Evolutionary conservation across 352 stramenopile species (phyloP), one percentile per base, ranked within the genome.

Genomic region (Pythium sukuiense): DNA sequence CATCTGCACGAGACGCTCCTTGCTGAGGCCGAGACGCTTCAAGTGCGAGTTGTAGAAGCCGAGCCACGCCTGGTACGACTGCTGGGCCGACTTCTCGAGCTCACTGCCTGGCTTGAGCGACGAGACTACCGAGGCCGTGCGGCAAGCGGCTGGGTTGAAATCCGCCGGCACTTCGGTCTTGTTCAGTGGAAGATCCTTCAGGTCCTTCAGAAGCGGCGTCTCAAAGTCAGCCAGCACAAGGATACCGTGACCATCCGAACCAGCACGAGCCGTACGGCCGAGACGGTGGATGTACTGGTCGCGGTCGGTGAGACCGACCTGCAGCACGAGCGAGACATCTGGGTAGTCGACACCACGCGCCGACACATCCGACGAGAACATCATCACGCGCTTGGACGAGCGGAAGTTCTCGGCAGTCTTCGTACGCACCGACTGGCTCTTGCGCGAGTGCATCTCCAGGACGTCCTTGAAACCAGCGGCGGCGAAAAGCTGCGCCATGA

Each of bases 211-310:
- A 46, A 95, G 67, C 56, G 67, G 68, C 29, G 55, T 71, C 76
- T 98, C 93, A 65, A 97, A 97, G 61, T 94, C 77, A 7, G 77
- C 76, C 35, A 98, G 73, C 45, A 98, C 67, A 29, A 98, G 69
- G 37, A 96, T 71, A 52, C 90, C 90, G 33, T 87, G 77, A 16
- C 91, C 92, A 57, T 84, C 77, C 77, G 95, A 97, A 29, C 92
- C 91, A 24, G 89, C 90, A 65, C 92, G 85, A 3, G 86, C 97
- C 7, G 96, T 99, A 70, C 97, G 90, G 43, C 96, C 96, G 11
- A 99, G 76, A 18, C 97, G 87, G 76, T 99, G 97, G 56, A 98
- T 96, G 80, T 99, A 99, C 73, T 98, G 95, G 61, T 96, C 92
- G 32, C 83, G 79, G 64, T 96, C 90, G 61, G 76, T 97, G 37